Conservation (phyloP, 176 grass and related monocot genomes). For the Dendrocalamus sinicus region DNA sequence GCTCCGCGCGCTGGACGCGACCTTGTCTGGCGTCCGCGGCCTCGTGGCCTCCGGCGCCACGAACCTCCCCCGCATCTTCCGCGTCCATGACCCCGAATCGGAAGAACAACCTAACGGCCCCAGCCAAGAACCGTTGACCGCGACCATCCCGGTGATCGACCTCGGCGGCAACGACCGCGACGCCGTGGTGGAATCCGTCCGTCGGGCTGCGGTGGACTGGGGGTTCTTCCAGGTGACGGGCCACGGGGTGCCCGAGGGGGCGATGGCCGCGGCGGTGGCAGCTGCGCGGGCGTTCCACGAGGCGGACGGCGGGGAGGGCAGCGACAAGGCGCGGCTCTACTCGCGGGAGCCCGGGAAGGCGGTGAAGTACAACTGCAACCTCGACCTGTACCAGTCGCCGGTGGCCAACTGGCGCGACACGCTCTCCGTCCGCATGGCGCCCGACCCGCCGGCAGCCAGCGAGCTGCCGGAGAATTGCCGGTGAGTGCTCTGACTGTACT, state of each 20-base stretch:
- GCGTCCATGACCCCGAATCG: background rate
- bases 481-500: constrained; percentile 20
- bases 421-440: constrained; percentile 63
- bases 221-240: constrained; percentile 71
- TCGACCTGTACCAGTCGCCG: too few relatives aligned
- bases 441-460: constrained; percentile 49
- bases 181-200: constrained; percentile 2
- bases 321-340: constrained; percentile 64
- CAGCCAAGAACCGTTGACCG: background rate
- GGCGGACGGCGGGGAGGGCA: constrained; percentile 27
- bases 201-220: constrained; percentile 47
- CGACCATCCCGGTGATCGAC: constrained; percentile 50
- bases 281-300: constrained; percentile 56
- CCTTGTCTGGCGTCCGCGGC: constrained; percentile 64
- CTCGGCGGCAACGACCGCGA: background rate
- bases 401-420: too few relatives aligned
- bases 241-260: constrained; percentile 40
- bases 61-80: constrained; percentile 61
- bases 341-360: constrained; percentile 50
- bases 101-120: background rate
- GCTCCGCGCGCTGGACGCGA: constrained; percentile 65
- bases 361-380: constrained; percentile 36
- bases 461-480: constrained; percentile 54
- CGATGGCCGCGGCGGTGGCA: constrained; percentile 21
- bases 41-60: constrained; percentile 46